Conservation (phyloP, 768 basidiomycete genomes). For the Polyporus arcularius region DNA sequence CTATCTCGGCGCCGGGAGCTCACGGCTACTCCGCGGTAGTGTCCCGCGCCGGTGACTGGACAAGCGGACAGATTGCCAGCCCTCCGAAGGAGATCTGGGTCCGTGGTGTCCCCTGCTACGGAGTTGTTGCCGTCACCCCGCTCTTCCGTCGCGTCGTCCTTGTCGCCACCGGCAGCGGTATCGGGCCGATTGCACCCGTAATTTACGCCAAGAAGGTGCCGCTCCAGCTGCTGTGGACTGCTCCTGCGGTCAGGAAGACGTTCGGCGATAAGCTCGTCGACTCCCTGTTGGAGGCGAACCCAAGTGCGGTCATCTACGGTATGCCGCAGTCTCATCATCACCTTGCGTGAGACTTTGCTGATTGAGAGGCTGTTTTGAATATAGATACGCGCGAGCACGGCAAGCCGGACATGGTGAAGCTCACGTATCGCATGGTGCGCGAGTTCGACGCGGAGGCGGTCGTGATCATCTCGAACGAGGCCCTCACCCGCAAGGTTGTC, state of each 20-base stretch:
- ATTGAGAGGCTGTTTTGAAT: not conserved
- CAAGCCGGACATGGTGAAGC: conserved; percentile 35
- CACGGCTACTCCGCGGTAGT: conserved; percentile 26
- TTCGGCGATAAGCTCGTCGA: conserved; percentile 61
- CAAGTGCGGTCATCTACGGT: conserved; percentile 58
- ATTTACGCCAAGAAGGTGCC: conserved; percentile 50
- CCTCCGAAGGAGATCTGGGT: conserved; percentile 58
- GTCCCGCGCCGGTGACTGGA: conserved; percentile 58
- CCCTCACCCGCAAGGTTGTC: conserved; percentile 47
- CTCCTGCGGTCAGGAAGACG: conserved; percentile 56
- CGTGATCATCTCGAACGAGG: conserved; percentile 58
- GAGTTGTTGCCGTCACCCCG: conserved; percentile 52
- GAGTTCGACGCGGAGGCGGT: conserved; percentile 45
- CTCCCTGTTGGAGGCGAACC: conserved; percentile 47
- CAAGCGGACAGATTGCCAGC: conserved; percentile 46
- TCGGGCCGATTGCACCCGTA: conserved; percentile 55
- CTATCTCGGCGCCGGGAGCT: conserved; percentile 40
- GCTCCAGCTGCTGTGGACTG: conserved; percentile 56
- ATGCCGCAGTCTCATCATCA: conserved; percentile 9
- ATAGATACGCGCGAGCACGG: conserved; percentile 32
- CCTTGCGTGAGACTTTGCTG: not conserved
- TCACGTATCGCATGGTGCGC: conserved; percentile 30
- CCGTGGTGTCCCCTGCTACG: conserved; percentile 53
- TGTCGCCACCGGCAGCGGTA: conserved; percentile 57
- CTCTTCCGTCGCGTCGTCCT: conserved; percentile 53